Percentiles rank a stretch among this genome's conserved stretches.
Evolutionary conservation across 2,329 filamentous ascomycete genomes (phyloP).

Genomic region (Fusarium siculi): DNA sequence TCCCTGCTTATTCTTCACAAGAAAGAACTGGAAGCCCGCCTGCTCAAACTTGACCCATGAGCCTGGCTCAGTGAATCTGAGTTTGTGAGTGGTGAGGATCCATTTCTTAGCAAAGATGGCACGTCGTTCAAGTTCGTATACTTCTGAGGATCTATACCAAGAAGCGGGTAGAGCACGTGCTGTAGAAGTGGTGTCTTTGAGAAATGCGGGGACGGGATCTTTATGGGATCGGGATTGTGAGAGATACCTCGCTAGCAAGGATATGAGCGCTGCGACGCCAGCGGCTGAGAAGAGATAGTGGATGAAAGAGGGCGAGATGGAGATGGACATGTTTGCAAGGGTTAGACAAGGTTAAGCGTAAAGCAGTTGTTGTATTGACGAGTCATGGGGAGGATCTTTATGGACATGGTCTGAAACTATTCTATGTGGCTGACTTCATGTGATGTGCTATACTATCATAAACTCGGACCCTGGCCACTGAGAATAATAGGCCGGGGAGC

Average conservation of each 20-base stretch:
- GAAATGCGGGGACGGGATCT: background rate
- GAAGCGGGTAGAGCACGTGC: constrained; percentile 56
- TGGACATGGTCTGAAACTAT: background rate
- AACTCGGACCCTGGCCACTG: too few species aligned
- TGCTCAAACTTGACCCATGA: constrained; percentile 65
- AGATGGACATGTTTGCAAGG: background rate
- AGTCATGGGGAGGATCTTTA: background rate
- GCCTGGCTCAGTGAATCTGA: constrained; percentile 60
- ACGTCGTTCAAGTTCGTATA: constrained; percentile 65
- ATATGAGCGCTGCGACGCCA: constrained; percentile 20
- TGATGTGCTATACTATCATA: background rate
- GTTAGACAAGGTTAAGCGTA: background rate
- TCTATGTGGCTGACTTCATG: background rate
- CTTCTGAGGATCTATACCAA: constrained; percentile 61
- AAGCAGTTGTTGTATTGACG: background rate
- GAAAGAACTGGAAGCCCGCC: constrained; percentile 65
- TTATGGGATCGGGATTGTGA: constrained; percentile 14
- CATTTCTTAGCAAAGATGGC: constrained; percentile 66
- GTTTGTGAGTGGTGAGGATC: constrained; percentile 65
- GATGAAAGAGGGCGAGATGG: background rate
- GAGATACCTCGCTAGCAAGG: constrained; percentile 46
- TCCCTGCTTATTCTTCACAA: constrained; percentile 59
- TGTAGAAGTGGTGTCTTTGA: background rate
- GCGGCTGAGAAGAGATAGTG: constrained; percentile 39
- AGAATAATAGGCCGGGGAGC: background rate